Evolutionary conservation across 768 basidiomycete genomes (phyloP).

Genomic region (Clitopilus hobsonii): DNA sequence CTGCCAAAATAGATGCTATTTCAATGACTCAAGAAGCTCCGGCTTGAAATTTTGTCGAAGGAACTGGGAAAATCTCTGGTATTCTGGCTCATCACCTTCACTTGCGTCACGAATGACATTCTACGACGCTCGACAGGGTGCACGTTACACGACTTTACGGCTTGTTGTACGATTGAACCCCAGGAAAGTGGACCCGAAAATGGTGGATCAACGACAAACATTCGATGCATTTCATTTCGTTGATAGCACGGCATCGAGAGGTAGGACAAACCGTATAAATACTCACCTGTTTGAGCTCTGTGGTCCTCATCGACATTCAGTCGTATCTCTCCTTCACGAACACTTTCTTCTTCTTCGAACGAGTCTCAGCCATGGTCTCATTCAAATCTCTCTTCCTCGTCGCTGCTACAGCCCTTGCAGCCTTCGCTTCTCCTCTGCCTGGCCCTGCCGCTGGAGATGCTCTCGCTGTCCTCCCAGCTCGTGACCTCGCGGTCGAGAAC

Average conservation of each 20-base stretch:
- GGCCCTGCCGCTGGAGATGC: not conserved
- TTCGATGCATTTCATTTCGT: not conserved
- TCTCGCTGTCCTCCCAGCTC: not conserved
- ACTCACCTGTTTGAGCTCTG: not conserved
- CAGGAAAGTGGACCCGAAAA: not conserved
- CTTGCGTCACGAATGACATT: not conserved
- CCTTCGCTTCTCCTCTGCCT: not conserved
- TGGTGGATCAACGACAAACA: not conserved
- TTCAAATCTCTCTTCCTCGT: conserved; percentile 1
- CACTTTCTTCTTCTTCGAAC: not conserved
- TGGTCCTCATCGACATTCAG: not conserved
- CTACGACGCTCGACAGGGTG: not conserved
- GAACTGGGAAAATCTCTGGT: no score
- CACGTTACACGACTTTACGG: not conserved
- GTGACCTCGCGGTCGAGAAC: not conserved
- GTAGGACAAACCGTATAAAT: not conserved
- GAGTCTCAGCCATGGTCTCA: not conserved
- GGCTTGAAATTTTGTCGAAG: not conserved
- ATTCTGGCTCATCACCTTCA: no score
- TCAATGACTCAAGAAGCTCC: not conserved
- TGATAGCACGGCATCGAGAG: not conserved
- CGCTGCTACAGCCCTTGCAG: not conserved
- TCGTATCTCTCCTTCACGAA: not conserved
- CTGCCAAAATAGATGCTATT: not conserved
- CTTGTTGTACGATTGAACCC: not conserved